Base-by-base conservation (phyloP, 805 yeast genomes). In the Saccharomycopsis sp. region DNA sequence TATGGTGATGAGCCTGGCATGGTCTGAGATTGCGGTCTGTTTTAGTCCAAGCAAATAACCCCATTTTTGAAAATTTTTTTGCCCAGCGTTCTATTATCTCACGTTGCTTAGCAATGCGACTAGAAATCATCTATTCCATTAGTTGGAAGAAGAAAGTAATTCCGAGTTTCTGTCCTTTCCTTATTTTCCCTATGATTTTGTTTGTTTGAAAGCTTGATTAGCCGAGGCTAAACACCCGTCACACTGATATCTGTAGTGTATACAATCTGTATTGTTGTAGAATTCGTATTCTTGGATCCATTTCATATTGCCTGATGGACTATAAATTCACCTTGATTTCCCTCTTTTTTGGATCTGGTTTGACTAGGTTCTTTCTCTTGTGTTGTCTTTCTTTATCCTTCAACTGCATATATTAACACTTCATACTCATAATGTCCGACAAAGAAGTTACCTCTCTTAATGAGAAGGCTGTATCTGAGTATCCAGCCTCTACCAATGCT, bases 381-480 rank as follows among this genome's bases (percentile, higher is more conserved):
- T n/a, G n/a, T n/a, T 29, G 9, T 12, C 38, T 12, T 29, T 17
- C 12, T 44, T 17, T 44, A n/a, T 44, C 14, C 14, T 35, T 35
- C 14, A 35, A 29, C 38, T 12, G 12, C 38, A 29, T 7, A 29
- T 12, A 29, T 5, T 29, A 29, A 7, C 38, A 5, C 38, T 29
- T 29, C n/a, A n/a, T n/a, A n/a, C 9, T 29, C 38, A 44, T 5
- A 44, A 44, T 44, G 49, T 44, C 49, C 19, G 49, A 58, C 2
- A 42, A 64, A 29, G 29, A 59, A 41, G 56, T 56, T 54, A 52
- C 52, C 41, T 35, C 52, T 55, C 35, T 56, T 54, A 24, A 12
- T 14, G 51, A 44, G 17, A 52, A 23, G 7, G 14, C 25, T 17
- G 55, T n/a, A 53, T 15, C 55, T 3, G 49, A 44, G 49, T 44